Evolutionary conservation across 129 eudicot genomes (phyloP).

Genomic region (Artemisia annua): DNA sequence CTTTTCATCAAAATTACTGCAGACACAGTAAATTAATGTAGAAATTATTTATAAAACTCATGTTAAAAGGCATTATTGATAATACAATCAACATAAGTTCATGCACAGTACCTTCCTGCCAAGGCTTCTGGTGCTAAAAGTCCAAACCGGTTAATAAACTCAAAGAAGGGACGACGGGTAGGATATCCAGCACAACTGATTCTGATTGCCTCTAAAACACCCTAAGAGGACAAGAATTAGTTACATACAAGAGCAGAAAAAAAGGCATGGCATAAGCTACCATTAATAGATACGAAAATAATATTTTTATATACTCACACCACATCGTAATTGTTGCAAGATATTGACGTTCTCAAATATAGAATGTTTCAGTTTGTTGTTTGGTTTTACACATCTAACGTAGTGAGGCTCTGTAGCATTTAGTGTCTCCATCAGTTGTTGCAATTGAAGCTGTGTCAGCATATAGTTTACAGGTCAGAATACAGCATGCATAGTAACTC

Average conservation of each 20-base stretch:
- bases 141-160: slow-evolving; percentile 95
- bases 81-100: not conserved
- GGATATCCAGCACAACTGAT: slow-evolving; percentile 99
- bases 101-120: slow-evolving; percentile 55
- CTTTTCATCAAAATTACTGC: slow-evolving; percentile 74
- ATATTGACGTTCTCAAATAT: slow-evolving; percentile 87
- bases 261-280: not conserved
- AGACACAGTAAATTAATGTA: not conserved
- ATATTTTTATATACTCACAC: slow-evolving; percentile 60
- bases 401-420: slow-evolving; percentile 97
- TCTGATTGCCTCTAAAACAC: slow-evolving; percentile 99
- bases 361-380: slow-evolving; percentile 84
- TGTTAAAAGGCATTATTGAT: too few relatives aligned
- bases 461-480: slow-evolving; percentile 18
- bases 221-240: slow-evolving; percentile 51
- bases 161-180: slow-evolving; percentile 97
- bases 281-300: not conserved
- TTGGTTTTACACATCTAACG: slow-evolving; percentile 96
- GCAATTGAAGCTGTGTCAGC: slow-evolving; percentile 80
- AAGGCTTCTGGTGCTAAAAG: slow-evolving; percentile 83
- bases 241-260: not conserved
- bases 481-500: slow-evolving; percentile 17
- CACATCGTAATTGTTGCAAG: slow-evolving; percentile 97
- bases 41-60: not conserved
- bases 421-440: slow-evolving; percentile 89